phyloP scores from a whole-genome alignment of 140 eudicot species.

The Senecio squalidus region DNA sequence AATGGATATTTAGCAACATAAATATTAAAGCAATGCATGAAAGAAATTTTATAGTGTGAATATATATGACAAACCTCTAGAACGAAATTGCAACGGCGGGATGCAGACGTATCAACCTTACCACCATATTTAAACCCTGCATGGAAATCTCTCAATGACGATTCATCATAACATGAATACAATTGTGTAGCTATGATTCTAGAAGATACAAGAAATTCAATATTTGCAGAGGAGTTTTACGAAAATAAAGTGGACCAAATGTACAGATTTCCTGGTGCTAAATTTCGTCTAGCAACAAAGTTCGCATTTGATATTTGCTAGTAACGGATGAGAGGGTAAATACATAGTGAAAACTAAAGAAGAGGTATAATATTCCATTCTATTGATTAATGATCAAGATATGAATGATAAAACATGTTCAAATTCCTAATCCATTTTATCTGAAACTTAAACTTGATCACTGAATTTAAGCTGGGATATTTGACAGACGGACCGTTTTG shows the following conservation, averaged over 20 bases:
- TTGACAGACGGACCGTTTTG: neutral
- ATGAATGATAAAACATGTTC: too few relatives aligned
- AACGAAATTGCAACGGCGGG: slow-evolving; percentile 3
- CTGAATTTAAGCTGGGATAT: neutral
- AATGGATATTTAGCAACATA: neutral
- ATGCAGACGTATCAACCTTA: neutral
- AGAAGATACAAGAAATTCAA: too few relatives aligned
- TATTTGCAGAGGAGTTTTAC: too few relatives aligned
- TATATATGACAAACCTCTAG: slow-evolving; percentile 1
- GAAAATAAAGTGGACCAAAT: too few relatives aligned
- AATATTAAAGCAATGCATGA: neutral
- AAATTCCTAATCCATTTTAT: too few relatives aligned
- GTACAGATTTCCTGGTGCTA: too few relatives aligned
- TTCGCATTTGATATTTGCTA: neutral
- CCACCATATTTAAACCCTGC: neutral
- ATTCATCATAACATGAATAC: neutral
- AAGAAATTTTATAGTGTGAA: neutral
- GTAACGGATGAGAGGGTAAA: neutral
- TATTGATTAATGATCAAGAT: too few relatives aligned
- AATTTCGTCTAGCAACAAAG: too few relatives aligned
- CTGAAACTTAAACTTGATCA: neutral
- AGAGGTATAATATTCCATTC: too few relatives aligned
- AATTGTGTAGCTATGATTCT: neutral
- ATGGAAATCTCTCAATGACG: neutral
- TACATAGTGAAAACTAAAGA: too few relatives aligned